A percentile compares a stretch with the other conserved stretches of the same genome.
Evolutionary conservation across 2,329 filamentous ascomycete species (phyloP).

Genomic region (Akanthomyces uredinophilus): DNA sequence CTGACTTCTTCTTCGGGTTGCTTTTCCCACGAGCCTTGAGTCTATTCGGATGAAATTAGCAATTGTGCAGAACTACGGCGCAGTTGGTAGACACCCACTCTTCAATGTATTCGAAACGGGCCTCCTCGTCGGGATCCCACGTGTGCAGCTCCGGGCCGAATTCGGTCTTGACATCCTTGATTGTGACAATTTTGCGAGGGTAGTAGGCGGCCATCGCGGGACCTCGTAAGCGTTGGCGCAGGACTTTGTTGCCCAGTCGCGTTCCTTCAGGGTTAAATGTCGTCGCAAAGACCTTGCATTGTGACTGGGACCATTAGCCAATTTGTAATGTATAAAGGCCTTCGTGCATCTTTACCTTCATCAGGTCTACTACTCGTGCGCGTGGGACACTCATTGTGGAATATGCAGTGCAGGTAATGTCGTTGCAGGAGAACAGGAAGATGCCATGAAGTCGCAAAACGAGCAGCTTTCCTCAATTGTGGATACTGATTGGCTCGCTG

Average conservation of each 20-base stretch:
- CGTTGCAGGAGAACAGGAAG: background rate
- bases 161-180: constrained; percentile 66
- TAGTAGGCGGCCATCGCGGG: constrained; percentile 83
- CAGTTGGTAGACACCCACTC: constrained; percentile 41
- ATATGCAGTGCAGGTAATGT: background rate
- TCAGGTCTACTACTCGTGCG: constrained; percentile 61
- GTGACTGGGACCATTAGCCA: constrained; percentile 50
- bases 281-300: constrained; percentile 87
- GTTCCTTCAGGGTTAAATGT: constrained; percentile 81
- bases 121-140: constrained; percentile 71
- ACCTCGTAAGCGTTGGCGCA: constrained; percentile 84
- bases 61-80: background rate
- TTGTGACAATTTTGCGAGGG: constrained; percentile 65
- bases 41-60: constrained; percentile 39
- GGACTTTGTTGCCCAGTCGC: constrained; percentile 84
- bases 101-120: constrained; percentile 70
- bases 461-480: background rate
- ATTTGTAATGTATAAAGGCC: background rate
- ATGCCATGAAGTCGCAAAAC: constrained; percentile 16
- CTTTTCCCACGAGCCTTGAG: constrained; percentile 79
- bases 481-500: background rate
- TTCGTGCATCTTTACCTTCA: constrained; percentile 57
- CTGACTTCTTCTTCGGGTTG: constrained; percentile 82
- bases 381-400: constrained; percentile 58
- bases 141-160: constrained; percentile 63